These are phyloP conservation scores for Crithidia brevicula DNA, from an alignment of 208 protist genomes.

Conservation along the genomic window DNA sequence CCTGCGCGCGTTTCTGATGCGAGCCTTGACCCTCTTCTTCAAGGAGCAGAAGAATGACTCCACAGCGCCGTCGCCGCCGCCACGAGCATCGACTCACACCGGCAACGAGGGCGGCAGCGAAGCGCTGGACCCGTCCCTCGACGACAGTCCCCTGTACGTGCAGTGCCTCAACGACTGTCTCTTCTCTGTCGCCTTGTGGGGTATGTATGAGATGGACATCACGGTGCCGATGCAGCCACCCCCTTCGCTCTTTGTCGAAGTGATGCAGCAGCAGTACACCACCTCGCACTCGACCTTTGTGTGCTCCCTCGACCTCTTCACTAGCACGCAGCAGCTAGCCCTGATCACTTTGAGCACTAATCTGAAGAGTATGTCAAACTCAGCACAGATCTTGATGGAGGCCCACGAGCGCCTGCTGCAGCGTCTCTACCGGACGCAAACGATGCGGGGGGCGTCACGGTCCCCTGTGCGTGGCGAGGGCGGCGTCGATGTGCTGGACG, in stretches of 20 bases:
- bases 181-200: conserved; percentile 36
- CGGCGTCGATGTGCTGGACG: background rate
- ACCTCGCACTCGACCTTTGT: conserved; percentile 1
- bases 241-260: conserved; percentile 24
- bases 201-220: conserved; percentile 36
- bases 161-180: conserved; percentile 39
- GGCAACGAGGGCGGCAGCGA: background rate
- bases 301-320: conserved; percentile 34
- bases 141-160: conserved; percentile 27
- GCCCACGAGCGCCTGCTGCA: conserved; percentile 31
- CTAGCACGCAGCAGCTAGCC: conserved; percentile 34
- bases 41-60: conserved; percentile 8
- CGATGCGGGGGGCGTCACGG: background rate
- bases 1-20: conserved; percentile 31
- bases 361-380: conserved; percentile 22
- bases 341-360: conserved; percentile 23
- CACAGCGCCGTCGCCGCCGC: conserved; percentile 1
- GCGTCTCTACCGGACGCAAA: conserved; percentile 19
- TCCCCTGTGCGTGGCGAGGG: background rate
- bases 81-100: too few relatives aligned
- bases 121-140: background rate
- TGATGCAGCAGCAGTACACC: conserved; percentile 25
- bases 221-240: conserved; percentile 32
- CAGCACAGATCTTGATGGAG: conserved; percentile 23
- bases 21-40: conserved; percentile 30